Conservation (phyloP, 2,329 filamentous ascomycete species). For the Geoglossum cookeanum region DNA sequence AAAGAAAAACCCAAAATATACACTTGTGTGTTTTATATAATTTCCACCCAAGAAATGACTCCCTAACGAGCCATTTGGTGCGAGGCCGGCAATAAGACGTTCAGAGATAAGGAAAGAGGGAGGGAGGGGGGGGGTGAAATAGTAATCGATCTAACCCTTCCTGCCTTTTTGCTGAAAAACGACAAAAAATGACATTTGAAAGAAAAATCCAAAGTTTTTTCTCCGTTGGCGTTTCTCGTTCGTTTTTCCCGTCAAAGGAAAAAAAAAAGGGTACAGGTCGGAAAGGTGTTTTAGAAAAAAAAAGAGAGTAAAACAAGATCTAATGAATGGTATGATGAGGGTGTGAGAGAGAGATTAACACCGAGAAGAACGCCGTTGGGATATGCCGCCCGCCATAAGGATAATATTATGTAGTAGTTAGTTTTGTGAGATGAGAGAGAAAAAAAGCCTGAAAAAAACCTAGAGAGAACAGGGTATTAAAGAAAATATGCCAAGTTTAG, state of each 20-base stretch:
- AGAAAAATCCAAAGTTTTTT: background rate
- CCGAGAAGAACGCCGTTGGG: background rate
- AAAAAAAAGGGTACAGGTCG: no score
- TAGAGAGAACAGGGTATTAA: background rate
- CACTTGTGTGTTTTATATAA: background rate
- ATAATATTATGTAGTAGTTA: background rate
- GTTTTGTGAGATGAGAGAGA: background rate
- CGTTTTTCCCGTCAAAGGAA: no score
- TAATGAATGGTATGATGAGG: background rate
- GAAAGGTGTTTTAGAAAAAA: no score
- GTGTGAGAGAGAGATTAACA: background rate
- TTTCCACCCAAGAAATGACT: conserved; percentile 1
- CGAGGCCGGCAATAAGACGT: background rate
- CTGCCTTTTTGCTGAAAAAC: background rate
- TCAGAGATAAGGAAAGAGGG: background rate
- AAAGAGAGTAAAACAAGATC: background rate
- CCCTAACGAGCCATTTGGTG: conserved; percentile 1
- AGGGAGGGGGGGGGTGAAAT: background rate
- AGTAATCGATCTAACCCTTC: background rate
- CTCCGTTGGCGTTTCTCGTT: no score
- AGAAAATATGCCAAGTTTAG: background rate
- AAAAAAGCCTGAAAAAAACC: background rate
- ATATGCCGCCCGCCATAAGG: background rate
- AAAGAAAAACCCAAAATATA: no score
- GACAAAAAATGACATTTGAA: background rate